Evolutionary conservation across 2,329 filamentous ascomycete genomes (phyloP).

Genomic region (Colletotrichum noveboracense): DNA sequence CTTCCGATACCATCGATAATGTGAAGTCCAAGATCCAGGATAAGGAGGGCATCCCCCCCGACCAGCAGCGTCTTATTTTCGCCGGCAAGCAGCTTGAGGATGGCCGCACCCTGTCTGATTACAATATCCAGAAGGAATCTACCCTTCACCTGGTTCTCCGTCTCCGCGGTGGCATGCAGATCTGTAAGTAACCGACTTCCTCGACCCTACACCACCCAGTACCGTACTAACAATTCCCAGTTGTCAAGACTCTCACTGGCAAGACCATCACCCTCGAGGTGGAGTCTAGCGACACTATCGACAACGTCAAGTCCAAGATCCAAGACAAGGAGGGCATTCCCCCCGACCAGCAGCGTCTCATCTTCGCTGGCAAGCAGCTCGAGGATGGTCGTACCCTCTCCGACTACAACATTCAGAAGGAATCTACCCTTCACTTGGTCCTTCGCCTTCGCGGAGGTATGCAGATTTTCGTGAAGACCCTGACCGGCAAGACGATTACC

Average conservation of each 20-base stretch:
- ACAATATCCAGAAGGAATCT: constrained; percentile 67
- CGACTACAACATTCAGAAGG: constrained; percentile 97
- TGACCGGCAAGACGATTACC: constrained; percentile 94
- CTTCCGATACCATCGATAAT: constrained; percentile 82
- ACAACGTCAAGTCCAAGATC: constrained; percentile 97
- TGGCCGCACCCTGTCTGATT: constrained; percentile 58
- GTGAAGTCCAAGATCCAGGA: constrained; percentile 92
- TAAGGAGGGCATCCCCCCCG: constrained; percentile 87
- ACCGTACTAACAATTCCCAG: not conserved
- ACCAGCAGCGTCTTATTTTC: constrained; percentile 86
- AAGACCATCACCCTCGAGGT: constrained; percentile 95
- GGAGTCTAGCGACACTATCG: constrained; percentile 88
- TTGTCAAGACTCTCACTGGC: constrained; percentile 86
- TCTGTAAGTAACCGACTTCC: constrained; percentile 44
- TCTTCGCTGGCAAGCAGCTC: constrained; percentile 95
- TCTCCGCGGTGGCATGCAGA: constrained; percentile 70
- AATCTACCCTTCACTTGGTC: constrained; percentile 84
- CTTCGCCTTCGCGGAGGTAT: constrained; percentile 89
- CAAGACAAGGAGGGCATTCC: constrained; percentile 98
- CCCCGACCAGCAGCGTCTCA: constrained; percentile 93
- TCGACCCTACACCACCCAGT: too few species aligned
- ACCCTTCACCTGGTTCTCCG: constrained; percentile 79
- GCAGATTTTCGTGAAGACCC: constrained; percentile 88
- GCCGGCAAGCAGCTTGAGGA: constrained; percentile 60
- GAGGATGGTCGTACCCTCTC: constrained; percentile 91